Base-by-base conservation (phyloP, 192 early-diverging fungal genomes). In the Backusella sp. region DNA sequence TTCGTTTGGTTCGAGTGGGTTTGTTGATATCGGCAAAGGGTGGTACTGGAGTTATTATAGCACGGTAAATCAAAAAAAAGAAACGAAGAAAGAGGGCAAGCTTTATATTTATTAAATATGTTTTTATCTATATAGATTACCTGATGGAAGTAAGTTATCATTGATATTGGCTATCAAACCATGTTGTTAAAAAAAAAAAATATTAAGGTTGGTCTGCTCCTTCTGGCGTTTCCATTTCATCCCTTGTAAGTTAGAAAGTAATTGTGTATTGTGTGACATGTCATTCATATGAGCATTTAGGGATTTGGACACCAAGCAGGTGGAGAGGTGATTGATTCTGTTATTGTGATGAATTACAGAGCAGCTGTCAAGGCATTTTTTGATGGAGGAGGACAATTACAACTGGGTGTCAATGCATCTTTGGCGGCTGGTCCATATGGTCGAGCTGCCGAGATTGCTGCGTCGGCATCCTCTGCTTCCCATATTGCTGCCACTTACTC, bases 321-420 rank as follows among this genome's bases (percentile, higher is more conserved):
- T 23, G 78, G 68, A 0, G 68, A 79, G 67, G 34, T 75, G 12
- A 74, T 75, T 41, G 73, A 75, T 53, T 74, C 73, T 4, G 41
- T 79, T 12, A 74, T 79, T 56, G 73, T 79, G 6, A 75, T 79
- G 73, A 79, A 79, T 39, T 79, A 75, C 34, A 46, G 78, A 41
- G 78, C 49, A 15, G 78, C 78, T 32, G 67, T 79, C 15, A 79
- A 79, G 34, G 73, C 78, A 49, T 79, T 79, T 59, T 66, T 73
- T 41, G 73, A 79, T 35, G 72, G 67, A 12, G 77, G 77, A 21
- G 78, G 78, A 42, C 78, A 79, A 59, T 41, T 79, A 19, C 73
- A 79, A 72, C 23, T 79, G 68, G 78, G 78, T 17, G 67, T 75
- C 1, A 52, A 39, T 32, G 73, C 44, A 1, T 79, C 78, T 4